phyloP scores from a whole-genome alignment of 164 flowering plant genomes.

The Piper betle region DNA sequence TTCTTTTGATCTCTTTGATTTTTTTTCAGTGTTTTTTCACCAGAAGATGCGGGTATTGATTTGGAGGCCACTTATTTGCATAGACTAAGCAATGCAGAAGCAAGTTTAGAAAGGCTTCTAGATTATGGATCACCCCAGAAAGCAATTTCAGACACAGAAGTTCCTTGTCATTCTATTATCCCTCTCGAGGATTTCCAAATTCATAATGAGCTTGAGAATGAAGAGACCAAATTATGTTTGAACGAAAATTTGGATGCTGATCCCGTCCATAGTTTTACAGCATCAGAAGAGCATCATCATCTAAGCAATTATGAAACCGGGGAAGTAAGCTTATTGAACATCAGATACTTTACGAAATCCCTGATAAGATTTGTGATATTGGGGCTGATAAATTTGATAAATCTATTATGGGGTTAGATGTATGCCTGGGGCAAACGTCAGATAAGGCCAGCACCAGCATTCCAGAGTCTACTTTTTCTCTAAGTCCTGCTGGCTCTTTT shows the following conservation, averaged over 20 bases:
- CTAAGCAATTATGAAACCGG: neutral
- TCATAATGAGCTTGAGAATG: neutral
- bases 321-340: slow-evolving; percentile 4
- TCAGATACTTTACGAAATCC: slow-evolving; percentile 10
- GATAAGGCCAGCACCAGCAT: slow-evolving; percentile 5
- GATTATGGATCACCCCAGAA: slow-evolving; percentile 12
- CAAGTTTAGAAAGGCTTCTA: slow-evolving; percentile 26
- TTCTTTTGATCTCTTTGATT: neutral
- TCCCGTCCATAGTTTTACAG: neutral
- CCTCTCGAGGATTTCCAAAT: neutral
- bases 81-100: slow-evolving; percentile 7
- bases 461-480: slow-evolving; percentile 9
- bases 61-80: slow-evolving; percentile 11
- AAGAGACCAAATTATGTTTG: neutral
- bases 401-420: slow-evolving; percentile 11
- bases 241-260: neutral
- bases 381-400: slow-evolving; percentile 5
- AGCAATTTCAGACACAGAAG: slow-evolving; percentile 13
- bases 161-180: neutral
- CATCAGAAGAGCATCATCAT: neutral
- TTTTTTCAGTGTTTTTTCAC: slow-evolving; percentile 28
- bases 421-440: slow-evolving; percentile 11
- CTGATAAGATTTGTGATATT: neutral
- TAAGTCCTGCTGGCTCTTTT: slow-evolving; percentile 20
- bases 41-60: slow-evolving; percentile 17